Base-by-base conservation (phyloP, 1,284 basidiomycete species). In the Sporisorium exsertum region DNA sequence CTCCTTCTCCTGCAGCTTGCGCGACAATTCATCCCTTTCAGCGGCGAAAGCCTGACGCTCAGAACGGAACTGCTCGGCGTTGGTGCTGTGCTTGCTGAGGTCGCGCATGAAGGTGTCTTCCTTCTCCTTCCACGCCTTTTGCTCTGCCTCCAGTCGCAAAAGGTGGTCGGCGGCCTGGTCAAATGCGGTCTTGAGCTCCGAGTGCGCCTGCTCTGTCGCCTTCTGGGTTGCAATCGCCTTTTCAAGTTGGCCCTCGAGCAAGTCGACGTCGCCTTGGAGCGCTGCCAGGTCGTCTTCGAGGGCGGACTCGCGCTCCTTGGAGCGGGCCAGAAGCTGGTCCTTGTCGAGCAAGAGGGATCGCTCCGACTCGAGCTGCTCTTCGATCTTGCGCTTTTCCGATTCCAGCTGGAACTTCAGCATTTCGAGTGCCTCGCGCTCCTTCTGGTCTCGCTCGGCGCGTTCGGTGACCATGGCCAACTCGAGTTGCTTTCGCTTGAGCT, bases 111-210 rank as follows among this genome's bases (percentile, higher is more conserved):
- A 68, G 2, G 62, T 58, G 16, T 84, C 85, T 81, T 94, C 92
- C 59, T 89, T 88, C 29, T 85, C 83, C 29, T 86, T 87, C 91
- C 92, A 93, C 15, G 90, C 89, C 63, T 90, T 89, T 79, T 93
- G 90, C 78, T 94, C 92, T 64, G 87, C 87, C 86, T 95, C 94
- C 49, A 96, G 87, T 2, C 91, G 88, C 5, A 92, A 90, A 18
- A 95, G 89, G 81, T 94, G 92, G 69, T 93, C 91, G 0, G 93
- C 92, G 15, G 94, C 92, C 74, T 93, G 89, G 65, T 94, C 91
- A 79, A 94, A 93, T 22, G 92, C 91, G 57, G 89, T 87, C 26
- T 90, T 88, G 56, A 94, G 88, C 18, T 90, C 89, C 67, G 91
- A 89, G 72, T 92, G 90, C 78, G 93, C 92, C 82, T 69, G 37